Base-by-base conservation (phyloP, 345 rosid genomes). In the Aquilaria malaccensis region DNA sequence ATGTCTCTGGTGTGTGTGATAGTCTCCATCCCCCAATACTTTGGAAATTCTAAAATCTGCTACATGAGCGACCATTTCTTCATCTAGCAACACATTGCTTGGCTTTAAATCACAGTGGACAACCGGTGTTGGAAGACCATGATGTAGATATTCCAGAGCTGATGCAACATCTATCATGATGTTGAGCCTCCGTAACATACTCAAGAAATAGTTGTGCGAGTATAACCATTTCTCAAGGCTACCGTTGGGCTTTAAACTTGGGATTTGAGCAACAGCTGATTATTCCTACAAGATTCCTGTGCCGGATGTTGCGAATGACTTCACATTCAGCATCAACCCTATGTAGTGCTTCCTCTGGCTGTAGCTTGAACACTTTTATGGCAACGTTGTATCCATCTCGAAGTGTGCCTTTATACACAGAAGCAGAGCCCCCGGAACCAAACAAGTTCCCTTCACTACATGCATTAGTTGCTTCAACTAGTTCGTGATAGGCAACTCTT, bases 301-400 rank as follows among this genome's bases (percentile, higher is more conserved):
- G 69, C 0, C 69, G 69, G 22, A 30, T 58, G 0, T 32, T 59
- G 1, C 45, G 14, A 11, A 66, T 3, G 0, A 67, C 22, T 54
- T 67, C 60, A 60, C 70, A 67, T 12, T 67, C 60, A 47, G 13
- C n/a, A 3, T 53, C 55, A 47, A 67, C 59, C 37, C 65, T 67
- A 9, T 14, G 45, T 1, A 60, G 0, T 10, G 54, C 70, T 15
- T n/a, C 48, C 11, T 67, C 60, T 11, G 3, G 1, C 0, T 60
- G 33, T 0, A 14, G 0, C 33, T 46, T 50, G 33, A 67, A 60
- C 6, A 67, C 65, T 49, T 67, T 67, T 9, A 67, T 14, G 12
- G 65, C 71, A 11, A 60, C 7, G 0, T 33, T 4, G 30, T 13
- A 53, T 2, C 41, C 60, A 14, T 55, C 37, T 13, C 3, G 14